phyloP scores from a whole-genome alignment of 2,329 filamentous ascomycete species.

The Epichloe bromicola region DNA sequence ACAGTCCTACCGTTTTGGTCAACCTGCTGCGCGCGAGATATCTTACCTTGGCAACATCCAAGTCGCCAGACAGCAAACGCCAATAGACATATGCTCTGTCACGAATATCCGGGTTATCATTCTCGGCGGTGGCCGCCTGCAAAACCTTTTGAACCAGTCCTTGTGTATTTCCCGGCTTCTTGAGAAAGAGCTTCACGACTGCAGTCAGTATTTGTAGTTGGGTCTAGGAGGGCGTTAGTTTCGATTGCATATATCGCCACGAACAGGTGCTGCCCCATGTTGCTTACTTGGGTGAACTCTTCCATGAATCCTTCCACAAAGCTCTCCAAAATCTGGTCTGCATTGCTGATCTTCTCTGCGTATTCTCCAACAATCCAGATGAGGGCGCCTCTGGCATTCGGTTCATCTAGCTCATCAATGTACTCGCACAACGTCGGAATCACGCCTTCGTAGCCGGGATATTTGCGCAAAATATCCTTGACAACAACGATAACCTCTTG shows the following conservation, averaged over 20 bases:
- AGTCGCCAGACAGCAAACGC: slow-evolving; percentile 85
- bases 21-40: too few species aligned
- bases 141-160: slow-evolving; percentile 87
- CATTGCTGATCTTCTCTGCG: slow-evolving; percentile 97
- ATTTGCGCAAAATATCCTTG: slow-evolving; percentile 96
- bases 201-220: slow-evolving; percentile 95
- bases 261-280: neutral
- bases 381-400: slow-evolving; percentile 74
- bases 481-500: slow-evolving; percentile 98
- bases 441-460: slow-evolving; percentile 94
- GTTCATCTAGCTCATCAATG: slow-evolving; percentile 94
- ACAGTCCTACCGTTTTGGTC: neutral
- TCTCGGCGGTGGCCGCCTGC: slow-evolving; percentile 83
- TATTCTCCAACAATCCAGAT: slow-evolving; percentile 99
- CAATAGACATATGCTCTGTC: slow-evolving; percentile 98
- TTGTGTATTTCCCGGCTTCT: slow-evolving; percentile 88
- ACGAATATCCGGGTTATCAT: slow-evolving; percentile 93
- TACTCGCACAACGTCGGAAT: slow-evolving; percentile 93
- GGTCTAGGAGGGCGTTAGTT: slow-evolving; percentile 41
- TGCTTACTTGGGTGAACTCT: slow-evolving; percentile 77
- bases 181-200: slow-evolving; percentile 93
- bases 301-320: slow-evolving; percentile 94
- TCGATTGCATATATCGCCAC: neutral
- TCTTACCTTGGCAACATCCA: slow-evolving; percentile 70
- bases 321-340: slow-evolving; percentile 80